Conservation (phyloP, 2,329 filamentous ascomycete genomes). For the Hirsutella rhossiliensis region DNA sequence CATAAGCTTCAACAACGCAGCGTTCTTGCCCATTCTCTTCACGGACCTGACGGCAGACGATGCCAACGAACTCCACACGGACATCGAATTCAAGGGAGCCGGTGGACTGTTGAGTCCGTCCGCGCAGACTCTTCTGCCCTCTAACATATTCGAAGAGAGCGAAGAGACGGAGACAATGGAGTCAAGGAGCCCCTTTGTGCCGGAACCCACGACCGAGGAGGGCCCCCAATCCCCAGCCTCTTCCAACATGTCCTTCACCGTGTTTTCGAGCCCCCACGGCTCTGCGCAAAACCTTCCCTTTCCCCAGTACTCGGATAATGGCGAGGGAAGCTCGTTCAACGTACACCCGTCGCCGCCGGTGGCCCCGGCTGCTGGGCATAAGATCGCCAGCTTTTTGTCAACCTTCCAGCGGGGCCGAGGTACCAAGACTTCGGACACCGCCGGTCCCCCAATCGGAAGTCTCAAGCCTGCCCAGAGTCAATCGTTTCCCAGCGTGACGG, state of each 20-base stretch:
- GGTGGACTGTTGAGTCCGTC: constrained; percentile 67
- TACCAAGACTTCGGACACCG: constrained; percentile 39
- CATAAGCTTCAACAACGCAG: constrained; percentile 40
- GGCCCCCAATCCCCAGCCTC: constrained; percentile 50
- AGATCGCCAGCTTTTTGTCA: constrained; percentile 43
- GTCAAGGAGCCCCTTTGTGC: constrained; percentile 18
- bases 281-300: constrained; percentile 48
- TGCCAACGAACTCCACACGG: constrained; percentile 34
- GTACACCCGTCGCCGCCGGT: constrained; percentile 26
- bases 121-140: constrained; percentile 61
- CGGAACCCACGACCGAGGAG: constrained; percentile 18
- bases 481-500: constrained; percentile 56
- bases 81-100: constrained; percentile 48
- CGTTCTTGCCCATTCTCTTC: constrained; percentile 41
- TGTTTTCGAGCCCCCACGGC: constrained; percentile 49
- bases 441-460: constrained; percentile 52
- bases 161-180: constrained; percentile 45
- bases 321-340: constrained; percentile 30
- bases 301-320: constrained; percentile 32
- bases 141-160: constrained; percentile 49
- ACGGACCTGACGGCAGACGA: constrained; percentile 32
- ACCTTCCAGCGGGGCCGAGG: constrained; percentile 48
- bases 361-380: constrained; percentile 17
- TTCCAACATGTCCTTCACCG: constrained; percentile 42
- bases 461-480: constrained; percentile 64